These are phyloP conservation scores for Ramaria rubella DNA, from an alignment of 768 basidiomycete species.

Conservation along the genomic window DNA sequence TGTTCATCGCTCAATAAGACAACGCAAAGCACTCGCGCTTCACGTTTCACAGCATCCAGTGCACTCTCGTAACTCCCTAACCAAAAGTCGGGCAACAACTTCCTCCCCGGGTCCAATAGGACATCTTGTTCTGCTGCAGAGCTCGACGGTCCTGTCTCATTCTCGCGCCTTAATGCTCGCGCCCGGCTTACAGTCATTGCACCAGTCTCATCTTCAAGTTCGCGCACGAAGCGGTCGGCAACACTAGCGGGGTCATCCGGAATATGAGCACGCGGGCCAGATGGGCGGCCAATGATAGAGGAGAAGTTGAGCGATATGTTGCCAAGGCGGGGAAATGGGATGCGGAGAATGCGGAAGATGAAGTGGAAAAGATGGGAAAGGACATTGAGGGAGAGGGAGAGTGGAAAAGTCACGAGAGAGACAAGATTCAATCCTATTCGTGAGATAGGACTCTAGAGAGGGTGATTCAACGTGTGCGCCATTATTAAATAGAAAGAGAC, in stretches of 20 bases:
- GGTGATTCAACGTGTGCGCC: neutral
- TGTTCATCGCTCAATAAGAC: constrained; percentile 86
- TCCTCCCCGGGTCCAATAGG: neutral
- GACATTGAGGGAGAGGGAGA: constrained; percentile 55
- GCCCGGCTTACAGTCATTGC: constrained; percentile 51
- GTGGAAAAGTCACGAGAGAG: constrained; percentile 36
- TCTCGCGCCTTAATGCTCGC: constrained; percentile 23
- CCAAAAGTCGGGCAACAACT: constrained; percentile 71
- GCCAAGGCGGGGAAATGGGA: constrained; percentile 54
- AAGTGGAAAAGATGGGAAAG: constrained; percentile 57
- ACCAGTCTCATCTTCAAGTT: constrained; percentile 81
- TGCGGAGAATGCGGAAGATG: constrained; percentile 57
- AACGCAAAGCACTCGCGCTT: constrained; percentile 69
- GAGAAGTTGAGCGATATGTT: constrained; percentile 46
- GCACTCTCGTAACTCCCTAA: constrained; percentile 78
- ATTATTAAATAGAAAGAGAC: neutral
- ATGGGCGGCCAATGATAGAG: constrained; percentile 27
- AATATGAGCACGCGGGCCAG: constrained; percentile 16
- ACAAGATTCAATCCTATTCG: constrained; percentile 15
- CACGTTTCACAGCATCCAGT: constrained; percentile 60
- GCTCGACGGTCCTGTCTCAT: constrained; percentile 24
- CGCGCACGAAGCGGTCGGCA: constrained; percentile 69
- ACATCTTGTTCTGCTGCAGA: constrained; percentile 22
- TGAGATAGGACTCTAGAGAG: constrained; percentile 1
- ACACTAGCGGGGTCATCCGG: constrained; percentile 41